Conservation (phyloP, 345 rosid species). For the Durio zibethinus region DNA sequence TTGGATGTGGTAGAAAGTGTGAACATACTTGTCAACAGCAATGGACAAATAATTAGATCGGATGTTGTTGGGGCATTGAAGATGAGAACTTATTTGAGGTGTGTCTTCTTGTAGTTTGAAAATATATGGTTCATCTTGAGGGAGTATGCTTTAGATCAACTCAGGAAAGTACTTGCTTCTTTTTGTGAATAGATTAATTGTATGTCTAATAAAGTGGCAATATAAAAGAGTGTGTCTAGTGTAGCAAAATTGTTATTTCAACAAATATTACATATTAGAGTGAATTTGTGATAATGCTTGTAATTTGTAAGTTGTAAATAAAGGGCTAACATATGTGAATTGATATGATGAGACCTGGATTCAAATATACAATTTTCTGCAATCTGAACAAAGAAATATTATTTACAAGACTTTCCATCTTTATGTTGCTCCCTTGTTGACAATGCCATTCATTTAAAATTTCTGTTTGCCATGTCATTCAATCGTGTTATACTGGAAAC, state of each 20-base stretch:
- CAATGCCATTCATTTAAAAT: neutral
- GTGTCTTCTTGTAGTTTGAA: conserved; percentile 10
- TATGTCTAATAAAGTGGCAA: neutral
- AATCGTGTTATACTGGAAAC: neutral
- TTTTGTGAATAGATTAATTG: neutral
- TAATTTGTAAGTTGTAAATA: conserved; percentile 3
- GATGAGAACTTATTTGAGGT: conserved; percentile 97
- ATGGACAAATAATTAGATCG: conserved; percentile 87
- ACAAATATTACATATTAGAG: neutral
- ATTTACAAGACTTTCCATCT: conserved; percentile 3
- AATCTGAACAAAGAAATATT: neutral
- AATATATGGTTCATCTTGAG: neutral
- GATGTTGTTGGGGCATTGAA: conserved; percentile 98
- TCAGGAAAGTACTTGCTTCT: neutral
- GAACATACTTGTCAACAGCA: conserved; percentile 93
- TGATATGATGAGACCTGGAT: conserved; percentile 5
- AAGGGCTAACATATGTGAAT: neutral
- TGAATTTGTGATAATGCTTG: conserved; percentile 5
- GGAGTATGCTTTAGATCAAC: neutral
- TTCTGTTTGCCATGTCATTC: neutral
- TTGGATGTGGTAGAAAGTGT: conserved; percentile 94
- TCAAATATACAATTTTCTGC: neutral
- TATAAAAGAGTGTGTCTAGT: conserved; percentile 6
- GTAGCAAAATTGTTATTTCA: neutral
- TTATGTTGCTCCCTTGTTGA: conserved; percentile 8